phyloP scores from a whole-genome alignment of 352 stramenopile species.

The Phytophthora quininea region DNA sequence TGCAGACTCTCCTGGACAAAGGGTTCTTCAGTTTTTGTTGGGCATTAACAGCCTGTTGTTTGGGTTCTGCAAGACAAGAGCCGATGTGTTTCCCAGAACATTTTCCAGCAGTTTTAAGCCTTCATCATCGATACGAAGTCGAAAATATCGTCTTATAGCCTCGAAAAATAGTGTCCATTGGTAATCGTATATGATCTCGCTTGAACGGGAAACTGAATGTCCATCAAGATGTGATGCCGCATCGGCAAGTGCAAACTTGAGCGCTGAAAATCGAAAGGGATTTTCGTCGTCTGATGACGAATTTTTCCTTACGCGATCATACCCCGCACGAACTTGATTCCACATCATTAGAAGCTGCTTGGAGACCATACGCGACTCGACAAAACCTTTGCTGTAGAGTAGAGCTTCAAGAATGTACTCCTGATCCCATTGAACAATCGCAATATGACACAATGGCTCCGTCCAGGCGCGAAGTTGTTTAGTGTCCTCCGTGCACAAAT shows the following conservation, averaged over 20 bases:
- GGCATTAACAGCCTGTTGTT: not conserved
- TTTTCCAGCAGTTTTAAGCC: conserved; percentile 8
- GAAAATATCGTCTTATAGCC: conserved; percentile 25
- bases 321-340: conserved; percentile 19
- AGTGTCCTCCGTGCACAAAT: not conserved
- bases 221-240: not conserved
- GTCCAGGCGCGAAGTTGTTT: conserved; percentile 22
- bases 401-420: conserved; percentile 43
- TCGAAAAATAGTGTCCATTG: conserved; percentile 1
- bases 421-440: conserved; percentile 31
- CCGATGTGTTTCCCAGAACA: conserved; percentile 5
- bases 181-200: not conserved
- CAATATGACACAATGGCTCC: conserved; percentile 37
- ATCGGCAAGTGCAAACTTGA: conserved; percentile 18
- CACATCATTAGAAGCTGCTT: conserved; percentile 32
- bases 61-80: not conserved
- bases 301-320: not conserved
- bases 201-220: not conserved
- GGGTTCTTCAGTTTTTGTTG: not conserved
- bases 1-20: not conserved
- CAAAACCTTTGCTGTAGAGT: conserved; percentile 37
- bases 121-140: conserved; percentile 16
- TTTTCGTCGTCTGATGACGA: not conserved
- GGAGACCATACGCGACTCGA: conserved; percentile 6
- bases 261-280: conserved; percentile 20